These are phyloP conservation scores for Testicularia cyperi DNA, from an alignment of 1,284 basidiomycete genomes.

Conservation along the genomic window DNA sequence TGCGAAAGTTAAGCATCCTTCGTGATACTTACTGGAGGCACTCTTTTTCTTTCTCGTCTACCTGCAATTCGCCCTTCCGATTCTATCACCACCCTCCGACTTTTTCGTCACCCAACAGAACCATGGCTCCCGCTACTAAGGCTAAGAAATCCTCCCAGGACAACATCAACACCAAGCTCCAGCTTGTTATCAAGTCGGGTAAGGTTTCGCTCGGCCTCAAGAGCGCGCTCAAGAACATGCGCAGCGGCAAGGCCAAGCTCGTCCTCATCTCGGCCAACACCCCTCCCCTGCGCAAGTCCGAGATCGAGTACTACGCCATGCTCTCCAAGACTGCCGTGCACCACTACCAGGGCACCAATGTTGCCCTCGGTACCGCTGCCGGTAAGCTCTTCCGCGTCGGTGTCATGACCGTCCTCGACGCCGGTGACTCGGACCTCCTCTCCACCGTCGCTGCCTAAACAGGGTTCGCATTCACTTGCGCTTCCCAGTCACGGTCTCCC, in stretches of 20 bases:
- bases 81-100: neutral
- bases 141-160: constrained; percentile 73
- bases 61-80: neutral
- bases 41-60: constrained; percentile 14
- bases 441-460: constrained; percentile 56
- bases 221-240: constrained; percentile 91
- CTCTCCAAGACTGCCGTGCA: constrained; percentile 90
- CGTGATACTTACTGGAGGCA: constrained; percentile 45
- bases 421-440: constrained; percentile 91
- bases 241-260: constrained; percentile 97
- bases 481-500: constrained; percentile 10
- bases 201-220: constrained; percentile 59
- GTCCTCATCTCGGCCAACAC: constrained; percentile 99
- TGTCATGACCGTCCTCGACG: constrained; percentile 96
- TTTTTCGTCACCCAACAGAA: constrained; percentile 25
- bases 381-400: constrained; percentile 98
- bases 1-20: constrained; percentile 47
- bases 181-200: constrained; percentile 93
- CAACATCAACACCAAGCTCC: constrained; percentile 91
- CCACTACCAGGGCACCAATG: constrained; percentile 88
- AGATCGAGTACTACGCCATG: constrained; percentile 99
- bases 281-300: constrained; percentile 96
- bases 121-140: constrained; percentile 85
- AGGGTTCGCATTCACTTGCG: constrained; percentile 6
- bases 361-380: constrained; percentile 97